Evolutionary conservation across 2,329 filamentous ascomycete genomes (phyloP).

Genomic region (Fusarium sp.): DNA sequence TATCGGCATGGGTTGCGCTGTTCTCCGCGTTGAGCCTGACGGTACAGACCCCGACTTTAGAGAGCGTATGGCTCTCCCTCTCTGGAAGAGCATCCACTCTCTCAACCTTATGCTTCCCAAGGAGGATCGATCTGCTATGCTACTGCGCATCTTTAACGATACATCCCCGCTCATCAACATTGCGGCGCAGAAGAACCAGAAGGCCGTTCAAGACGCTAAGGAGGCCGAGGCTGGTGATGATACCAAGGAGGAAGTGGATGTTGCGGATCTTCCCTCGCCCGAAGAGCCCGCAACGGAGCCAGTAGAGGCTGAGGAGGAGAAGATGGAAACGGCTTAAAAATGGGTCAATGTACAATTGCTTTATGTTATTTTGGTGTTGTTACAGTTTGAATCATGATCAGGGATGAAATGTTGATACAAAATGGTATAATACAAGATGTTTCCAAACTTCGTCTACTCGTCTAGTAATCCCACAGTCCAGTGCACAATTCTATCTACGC

Average conservation of each 20-base stretch:
- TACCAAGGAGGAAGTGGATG: conserved; percentile 42
- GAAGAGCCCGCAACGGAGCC: conserved; percentile 36
- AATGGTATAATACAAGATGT: conserved; percentile 36
- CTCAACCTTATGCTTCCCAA: conserved; percentile 98
- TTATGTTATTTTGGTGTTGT: conserved; percentile 34
- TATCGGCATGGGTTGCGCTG: conserved; percentile 90
- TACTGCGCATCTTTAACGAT: conserved; percentile 91
- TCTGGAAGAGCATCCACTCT: conserved; percentile 93
- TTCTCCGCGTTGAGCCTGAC: conserved; percentile 83
- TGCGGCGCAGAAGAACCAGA: conserved; percentile 58
- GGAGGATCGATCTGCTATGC: conserved; percentile 92
- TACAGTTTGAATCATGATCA: conserved; percentile 32
- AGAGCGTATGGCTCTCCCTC: conserved; percentile 86
- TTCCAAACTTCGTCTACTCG: conserved; percentile 42
- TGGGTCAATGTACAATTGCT: conserved; percentile 28
- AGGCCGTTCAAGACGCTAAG: conserved; percentile 48
- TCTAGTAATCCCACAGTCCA: conserved; percentile 76
- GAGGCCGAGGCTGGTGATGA: conserved; percentile 39
- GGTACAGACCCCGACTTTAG: conserved; percentile 66
- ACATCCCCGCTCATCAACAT: conserved; percentile 83
- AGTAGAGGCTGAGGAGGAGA: conserved; percentile 13
- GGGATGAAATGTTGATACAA: conserved; percentile 32
- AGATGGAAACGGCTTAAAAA: conserved; percentile 31
- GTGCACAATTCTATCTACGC: conserved; percentile 78
- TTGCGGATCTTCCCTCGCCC: conserved; percentile 52